Evolutionary conservation across 768 basidiomycete species (phyloP), one percentile per base, ranked within the genome.

Genomic region (Leccinellum albellum): DNA sequence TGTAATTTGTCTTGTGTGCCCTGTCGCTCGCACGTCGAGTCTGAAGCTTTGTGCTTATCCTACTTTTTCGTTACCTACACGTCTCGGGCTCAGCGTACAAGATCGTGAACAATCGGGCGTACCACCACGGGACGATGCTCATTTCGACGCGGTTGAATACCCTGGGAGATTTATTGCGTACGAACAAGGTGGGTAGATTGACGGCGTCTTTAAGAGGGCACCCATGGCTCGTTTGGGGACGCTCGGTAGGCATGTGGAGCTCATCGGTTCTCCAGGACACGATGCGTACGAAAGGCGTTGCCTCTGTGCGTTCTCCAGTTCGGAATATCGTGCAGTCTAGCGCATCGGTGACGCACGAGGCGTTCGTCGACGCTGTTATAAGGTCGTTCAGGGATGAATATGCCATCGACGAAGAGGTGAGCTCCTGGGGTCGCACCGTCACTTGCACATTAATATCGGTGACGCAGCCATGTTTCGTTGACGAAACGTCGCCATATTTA

Each of bases 61-160:
- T 48, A 54, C 58, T 20, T 20, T 46, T 37, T 33, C 33, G 33
- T 35, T n/a, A 9, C 9, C 37, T 56, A 57, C 69, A 98, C 93
- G 88, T 98, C 59, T 98, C 96, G 48, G 97, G 97, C 42, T 98
- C 94, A 9, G 97, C 97, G 12, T 99, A 97, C 76, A 98, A 97
- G 74, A 91, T 99, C 54, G 87, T 89, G 45, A 89, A 85, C 63
- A 84, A 85, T 52, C 80, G 97, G 28, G 94, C 94, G 7, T 98
- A 98, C 74, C 96, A 98, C 64, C 97, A 99, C 64, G 97, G 97
- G 0, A 99, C 97, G 15, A 99, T 99, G 97, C 82, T 99, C 26
- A 89, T 98, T 21, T 87, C 91, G 8, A 93, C 94, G 3, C 74
- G 79, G 47, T 79, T 98, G 28, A 76, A 81, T 32, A 79, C 82